Percentiles rank a stretch among this genome's conserved stretches.
Conservation (phyloP, 345 rosid species). For the Eucalyptus camaldulensis region DNA sequence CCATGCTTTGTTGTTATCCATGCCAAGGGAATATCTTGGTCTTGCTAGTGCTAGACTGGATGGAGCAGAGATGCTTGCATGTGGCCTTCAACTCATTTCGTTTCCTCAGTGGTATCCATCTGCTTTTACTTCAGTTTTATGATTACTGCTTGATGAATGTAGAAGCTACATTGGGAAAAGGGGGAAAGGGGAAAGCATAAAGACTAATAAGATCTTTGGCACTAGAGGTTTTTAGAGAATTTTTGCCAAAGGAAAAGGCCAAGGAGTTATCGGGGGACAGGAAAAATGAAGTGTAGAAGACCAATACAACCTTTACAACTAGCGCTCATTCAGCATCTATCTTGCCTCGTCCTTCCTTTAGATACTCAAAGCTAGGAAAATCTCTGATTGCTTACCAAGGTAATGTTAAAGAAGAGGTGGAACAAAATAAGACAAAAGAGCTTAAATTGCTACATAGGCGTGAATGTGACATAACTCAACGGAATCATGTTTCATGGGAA, state of each 20-base stretch:
- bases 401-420: not conserved
- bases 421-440: not conserved
- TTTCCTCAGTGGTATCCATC: slow-evolving; percentile 44
- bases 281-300: not conserved
- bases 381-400: too few species aligned
- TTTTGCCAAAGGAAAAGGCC: not conserved
- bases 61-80: slow-evolving; percentile 78
- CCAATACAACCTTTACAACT: not conserved
- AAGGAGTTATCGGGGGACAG: not conserved
- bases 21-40: slow-evolving; percentile 65
- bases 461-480: not conserved
- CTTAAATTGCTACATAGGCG: not conserved
- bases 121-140: not conserved
- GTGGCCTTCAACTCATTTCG: slow-evolving; percentile 85
- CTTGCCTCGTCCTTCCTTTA: not conserved
- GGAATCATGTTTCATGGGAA: not conserved
- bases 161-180: not conserved
- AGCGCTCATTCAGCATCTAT: not conserved
- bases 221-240: not conserved
- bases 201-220: not conserved
- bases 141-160: not conserved
- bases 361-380: not conserved
- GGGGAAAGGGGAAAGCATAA: not conserved
- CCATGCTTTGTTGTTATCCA: not conserved
- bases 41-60: slow-evolving; percentile 72